Base-by-base conservation (phyloP, 495 filamentous ascomycete genomes). In the Hypoxylon cercidicola region DNA sequence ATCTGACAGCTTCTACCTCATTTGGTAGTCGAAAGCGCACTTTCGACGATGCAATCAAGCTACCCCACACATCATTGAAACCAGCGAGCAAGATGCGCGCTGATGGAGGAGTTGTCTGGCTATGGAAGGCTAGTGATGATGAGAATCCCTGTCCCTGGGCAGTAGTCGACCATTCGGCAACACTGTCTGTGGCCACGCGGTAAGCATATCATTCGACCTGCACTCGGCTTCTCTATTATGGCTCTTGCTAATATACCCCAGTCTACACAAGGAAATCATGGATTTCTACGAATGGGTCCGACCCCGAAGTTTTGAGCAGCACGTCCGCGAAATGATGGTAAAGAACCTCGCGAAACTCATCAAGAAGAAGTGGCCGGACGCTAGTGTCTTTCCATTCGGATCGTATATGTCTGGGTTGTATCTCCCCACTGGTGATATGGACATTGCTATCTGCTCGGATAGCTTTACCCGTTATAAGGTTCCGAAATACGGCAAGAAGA, bases 331-430 rank as follows among this genome's bases (percentile, higher is more conserved):
- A 10, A 84, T 91, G 32, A 74, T 99, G n/a, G 77, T 98, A 12
- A 63, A 74, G 1, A 70, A 84, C 4, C 84, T 94, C 1, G 76
- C 85, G 23, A 55, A 62, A 23, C 75, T 82, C 3, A 82, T 93
- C 64, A 77, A 78, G 34, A 75, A 53, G 16, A 75, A 78, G 11
- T 85, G 84, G 64, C 69, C 76, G 4, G 82, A 85, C 37, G 82
- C 86, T 19, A 79, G 88, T 37, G 74, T 97, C 1, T 80, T 82
- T 16, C 80, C 88, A 9, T 99, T 98, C 75, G 95, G 95, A 13
- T 98, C 95, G 0, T 99, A 93, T 67, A 90, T 91, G 12, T 91
- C 92, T 8, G 92, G 91, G 0, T 79, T 97, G 11, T 98, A 97
- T 71, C 84, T 99, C 3, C 95, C 95, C 0, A 95, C 88, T 1